Evolutionary conservation across 1,139 yeast species (phyloP).

Genomic region (Candida glucosophila): DNA sequence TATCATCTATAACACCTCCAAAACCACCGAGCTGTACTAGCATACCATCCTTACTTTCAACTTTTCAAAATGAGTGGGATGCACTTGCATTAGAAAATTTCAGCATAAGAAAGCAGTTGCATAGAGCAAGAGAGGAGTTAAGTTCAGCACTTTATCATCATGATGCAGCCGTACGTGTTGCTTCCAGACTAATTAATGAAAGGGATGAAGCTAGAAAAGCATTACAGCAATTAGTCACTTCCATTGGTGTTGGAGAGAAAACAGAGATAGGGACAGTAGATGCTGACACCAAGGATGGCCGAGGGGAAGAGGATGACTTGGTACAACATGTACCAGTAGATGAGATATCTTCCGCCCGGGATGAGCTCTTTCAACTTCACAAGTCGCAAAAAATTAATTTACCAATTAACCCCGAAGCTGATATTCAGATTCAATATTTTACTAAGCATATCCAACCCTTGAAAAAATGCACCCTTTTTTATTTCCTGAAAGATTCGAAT

Average conservation of each 20-base stretch:
- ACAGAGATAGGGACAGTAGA: conserved; percentile 3
- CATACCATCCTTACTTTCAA: conserved; percentile 67
- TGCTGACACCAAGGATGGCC: neutral
- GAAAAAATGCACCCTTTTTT: conserved; percentile 8
- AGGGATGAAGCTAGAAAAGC: conserved; percentile 65
- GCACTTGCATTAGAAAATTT: conserved; percentile 76
- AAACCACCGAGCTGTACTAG: conserved; percentile 50
- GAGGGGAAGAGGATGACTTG: conserved; percentile 2
- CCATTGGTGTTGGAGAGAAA: conserved; percentile 16
- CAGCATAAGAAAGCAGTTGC: conserved; percentile 64
- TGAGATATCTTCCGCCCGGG: conserved; percentile 24
- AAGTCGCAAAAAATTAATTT: conserved; percentile 31
- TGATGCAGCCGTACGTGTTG: conserved; percentile 88
- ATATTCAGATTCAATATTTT: conserved; percentile 6
- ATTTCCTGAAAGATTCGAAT: too few relatives aligned
- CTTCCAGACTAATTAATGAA: conserved; percentile 63
- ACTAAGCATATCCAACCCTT: conserved; percentile 8
- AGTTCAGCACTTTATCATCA: conserved; percentile 73
- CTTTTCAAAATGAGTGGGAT: conserved; percentile 88
- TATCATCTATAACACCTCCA: conserved; percentile 27
- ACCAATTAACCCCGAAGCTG: conserved; percentile 13
- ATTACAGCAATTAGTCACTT: conserved; percentile 36
- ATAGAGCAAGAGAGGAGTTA: conserved; percentile 59
- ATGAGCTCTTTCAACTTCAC: conserved; percentile 31
- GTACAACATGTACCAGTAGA: conserved; percentile 11